Conservation (phyloP, 2,329 filamentous ascomycete species). For the Hymenoscyphus fraxineus region DNA sequence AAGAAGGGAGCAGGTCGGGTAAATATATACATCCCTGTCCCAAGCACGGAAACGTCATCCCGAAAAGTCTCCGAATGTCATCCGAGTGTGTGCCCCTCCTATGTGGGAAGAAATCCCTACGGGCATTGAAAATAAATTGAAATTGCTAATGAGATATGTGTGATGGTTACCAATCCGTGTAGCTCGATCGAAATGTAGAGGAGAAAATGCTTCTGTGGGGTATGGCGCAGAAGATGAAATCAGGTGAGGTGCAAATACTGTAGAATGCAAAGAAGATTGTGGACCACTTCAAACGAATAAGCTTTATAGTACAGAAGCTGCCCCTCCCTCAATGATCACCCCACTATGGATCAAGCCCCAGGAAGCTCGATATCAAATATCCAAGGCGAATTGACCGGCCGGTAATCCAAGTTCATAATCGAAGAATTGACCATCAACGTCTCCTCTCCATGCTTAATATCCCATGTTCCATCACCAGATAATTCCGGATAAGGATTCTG, state of each 20-base stretch:
- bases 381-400: constrained; percentile 49
- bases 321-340: background rate
- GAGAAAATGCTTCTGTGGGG: too few relatives aligned
- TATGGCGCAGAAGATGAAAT: too few relatives aligned
- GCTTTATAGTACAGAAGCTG: background rate
- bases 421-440: constrained; percentile 59
- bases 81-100: too few relatives aligned
- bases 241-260: too few relatives aligned
- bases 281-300: background rate
- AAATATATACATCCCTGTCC: background rate
- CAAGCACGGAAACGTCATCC: background rate
- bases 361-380: constrained; percentile 40
- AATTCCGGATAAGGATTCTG: constrained; percentile 36
- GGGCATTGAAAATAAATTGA: background rate
- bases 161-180: too few relatives aligned
- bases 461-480: constrained; percentile 21
- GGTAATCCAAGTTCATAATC: constrained; percentile 39
- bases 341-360: background rate
- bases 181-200: too few relatives aligned
- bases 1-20: background rate
- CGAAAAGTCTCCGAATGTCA: too few relatives aligned
- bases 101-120: background rate
- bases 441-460: constrained; percentile 39
- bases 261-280: too few relatives aligned
- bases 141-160: too few relatives aligned